These are phyloP conservation scores for Didymosphaeria variabile DNA, from an alignment of 2,329 filamentous ascomycete genomes.

Conservation along the genomic window DNA sequence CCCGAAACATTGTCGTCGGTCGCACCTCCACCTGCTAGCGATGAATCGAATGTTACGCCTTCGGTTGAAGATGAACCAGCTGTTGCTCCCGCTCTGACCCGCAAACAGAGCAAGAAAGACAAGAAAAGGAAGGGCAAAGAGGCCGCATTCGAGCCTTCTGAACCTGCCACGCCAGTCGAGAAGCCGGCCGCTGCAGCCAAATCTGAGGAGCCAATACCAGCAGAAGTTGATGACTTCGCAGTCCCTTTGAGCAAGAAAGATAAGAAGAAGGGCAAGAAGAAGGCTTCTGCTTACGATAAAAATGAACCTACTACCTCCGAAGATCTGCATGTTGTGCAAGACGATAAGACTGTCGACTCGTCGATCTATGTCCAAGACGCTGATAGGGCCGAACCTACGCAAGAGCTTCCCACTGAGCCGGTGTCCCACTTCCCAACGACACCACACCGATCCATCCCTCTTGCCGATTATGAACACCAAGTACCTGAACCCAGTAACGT, in stretches of 20 bases:
- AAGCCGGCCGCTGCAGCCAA: conserved; percentile 7
- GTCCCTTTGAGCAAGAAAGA: conserved; percentile 38
- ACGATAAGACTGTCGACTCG: conserved; percentile 3
- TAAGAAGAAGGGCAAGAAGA: conserved; percentile 41
- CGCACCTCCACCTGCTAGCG: neutral
- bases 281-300: conserved; percentile 14
- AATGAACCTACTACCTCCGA: conserved; percentile 17
- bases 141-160: conserved; percentile 18
- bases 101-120: conserved; percentile 41
- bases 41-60: conserved; percentile 8
- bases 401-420: neutral
- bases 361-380: neutral
- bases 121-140: conserved; percentile 34
- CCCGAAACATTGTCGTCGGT: conserved; percentile 21
- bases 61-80: conserved; percentile 17
- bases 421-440: neutral
- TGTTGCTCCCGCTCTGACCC: conserved; percentile 27
- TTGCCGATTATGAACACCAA: neutral
- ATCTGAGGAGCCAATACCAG: neutral
- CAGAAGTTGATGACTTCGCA: conserved; percentile 12
- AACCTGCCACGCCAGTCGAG: conserved; percentile 15
- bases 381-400: neutral
- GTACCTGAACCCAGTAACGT: neutral
- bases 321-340: conserved; percentile 12
- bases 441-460: conserved; percentile 6